Base-by-base conservation (phyloP, 2,329 filamentous ascomycete species). In the Rutstroemia sydowiana region DNA sequence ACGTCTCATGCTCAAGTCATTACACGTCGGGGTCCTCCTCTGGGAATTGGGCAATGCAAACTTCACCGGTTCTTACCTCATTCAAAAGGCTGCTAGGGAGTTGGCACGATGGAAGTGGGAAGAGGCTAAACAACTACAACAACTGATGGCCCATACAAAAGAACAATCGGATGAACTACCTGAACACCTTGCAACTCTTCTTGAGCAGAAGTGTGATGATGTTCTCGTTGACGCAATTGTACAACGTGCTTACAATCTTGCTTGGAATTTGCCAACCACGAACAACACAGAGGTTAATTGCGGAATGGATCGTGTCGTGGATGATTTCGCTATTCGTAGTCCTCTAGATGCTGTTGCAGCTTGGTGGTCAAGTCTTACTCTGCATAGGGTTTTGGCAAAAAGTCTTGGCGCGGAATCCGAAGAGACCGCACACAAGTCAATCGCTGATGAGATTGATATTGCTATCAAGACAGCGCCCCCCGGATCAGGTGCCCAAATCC, bases 321-420 rank as follows among this genome's bases (percentile, higher is more conserved):
- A 93, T 54, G 92, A 96, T 63, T 81, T 82, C 48, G 85, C 89
- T 2, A 87, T 96, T 55, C 82, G 87, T 48, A 93, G 88, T 16
- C 88, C 91, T 0, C 79, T 96, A 58, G 92, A 96, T 68, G 90
- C 89, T 11, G 81, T 96, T 47, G 88, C 91, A 6, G 88, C 91
- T 2, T 96, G 91, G 91, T 93, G 84, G 73, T 95, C 91, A 0
- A 88, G 82, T 57, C 75, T 85, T 51, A 75, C 81, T 11, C 71
- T 95, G 34, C 87, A 90, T 61, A 77, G 78, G 52, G 82, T 81
- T 2, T 75, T 96, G 26, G 73, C 82, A 11, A 73, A 74, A 14
- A 83, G 79, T 32, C 74, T 95, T 31, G 76, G 78, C 39, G 70
- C 71, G 13, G 68, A 74, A 30, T 76, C 77, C 53, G 73, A 75